Evolutionary conservation across 129 eudicot species (phyloP).

Genomic region (Silybum marianum): DNA sequence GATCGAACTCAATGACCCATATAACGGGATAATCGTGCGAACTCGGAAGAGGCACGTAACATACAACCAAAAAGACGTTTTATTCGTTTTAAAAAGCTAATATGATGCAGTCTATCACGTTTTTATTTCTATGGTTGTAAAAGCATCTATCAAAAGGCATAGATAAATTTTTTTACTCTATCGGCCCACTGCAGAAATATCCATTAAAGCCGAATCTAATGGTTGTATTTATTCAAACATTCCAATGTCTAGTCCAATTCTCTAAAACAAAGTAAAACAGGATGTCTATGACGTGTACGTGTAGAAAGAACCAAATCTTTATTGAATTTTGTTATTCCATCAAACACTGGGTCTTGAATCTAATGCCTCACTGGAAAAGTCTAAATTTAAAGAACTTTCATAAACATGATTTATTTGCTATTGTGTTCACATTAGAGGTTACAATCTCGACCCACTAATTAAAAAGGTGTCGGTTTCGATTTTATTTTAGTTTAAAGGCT

Average conservation of each 20-base stretch:
- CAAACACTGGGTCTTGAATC: neutral
- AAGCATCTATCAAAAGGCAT: neutral
- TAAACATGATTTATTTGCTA: no score
- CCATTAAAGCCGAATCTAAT: neutral
- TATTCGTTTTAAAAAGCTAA: neutral
- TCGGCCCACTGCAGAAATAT: neutral
- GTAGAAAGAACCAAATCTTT: neutral
- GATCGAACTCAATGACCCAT: neutral
- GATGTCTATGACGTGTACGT: neutral
- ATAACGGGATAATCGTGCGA: neutral
- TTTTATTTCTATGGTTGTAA: conserved; percentile 6
- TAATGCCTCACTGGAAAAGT: neutral
- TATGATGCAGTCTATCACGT: neutral
- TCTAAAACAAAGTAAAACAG: neutral
- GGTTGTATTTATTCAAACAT: neutral
- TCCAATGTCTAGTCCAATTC: neutral
- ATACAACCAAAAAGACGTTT: neutral
- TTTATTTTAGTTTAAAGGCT: no score
- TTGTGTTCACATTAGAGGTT: neutral
- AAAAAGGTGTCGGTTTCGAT: neutral
- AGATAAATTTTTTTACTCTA: neutral
- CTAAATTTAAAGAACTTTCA: neutral
- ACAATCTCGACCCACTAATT: no score
- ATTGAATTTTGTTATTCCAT: neutral
- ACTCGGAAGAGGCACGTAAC: neutral